phyloP scores from a whole-genome alignment of 1,139 yeast genomes.

The Scheffersomyces insectosa region DNA sequence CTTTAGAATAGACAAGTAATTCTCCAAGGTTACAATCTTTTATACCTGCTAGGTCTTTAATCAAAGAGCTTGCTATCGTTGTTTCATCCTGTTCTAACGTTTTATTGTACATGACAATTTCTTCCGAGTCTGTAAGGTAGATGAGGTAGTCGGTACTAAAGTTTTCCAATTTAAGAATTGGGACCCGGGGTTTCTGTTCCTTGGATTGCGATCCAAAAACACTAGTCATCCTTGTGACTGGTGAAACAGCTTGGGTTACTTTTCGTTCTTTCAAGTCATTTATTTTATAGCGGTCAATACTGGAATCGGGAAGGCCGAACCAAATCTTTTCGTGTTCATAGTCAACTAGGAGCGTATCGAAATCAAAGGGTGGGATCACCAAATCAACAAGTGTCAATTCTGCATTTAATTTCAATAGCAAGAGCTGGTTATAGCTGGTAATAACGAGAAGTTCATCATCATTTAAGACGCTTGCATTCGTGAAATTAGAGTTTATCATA shows the following conservation, averaged over 20 bases:
- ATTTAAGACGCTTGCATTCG: slow-evolving; percentile 35
- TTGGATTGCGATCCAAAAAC: slow-evolving; percentile 4
- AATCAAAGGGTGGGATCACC: slow-evolving; percentile 16
- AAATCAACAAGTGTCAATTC: slow-evolving; percentile 23
- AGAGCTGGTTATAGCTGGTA: slow-evolving; percentile 44
- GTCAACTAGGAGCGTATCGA: slow-evolving; percentile 23
- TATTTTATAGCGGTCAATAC: slow-evolving; percentile 6
- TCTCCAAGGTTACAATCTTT: slow-evolving; percentile 30
- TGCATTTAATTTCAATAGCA: slow-evolving; percentile 27
- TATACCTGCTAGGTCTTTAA: slow-evolving; percentile 38
- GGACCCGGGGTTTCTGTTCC: slow-evolving; percentile 3
- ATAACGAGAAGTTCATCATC: slow-evolving; percentile 42
- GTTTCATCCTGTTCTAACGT: slow-evolving; percentile 5
- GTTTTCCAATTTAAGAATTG: slow-evolving; percentile 12
- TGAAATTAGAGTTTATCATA: slow-evolving; percentile 48
- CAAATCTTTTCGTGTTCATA: slow-evolving; percentile 22
- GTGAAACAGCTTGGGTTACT: slow-evolving; percentile 3
- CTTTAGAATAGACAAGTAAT: slow-evolving; percentile 39
- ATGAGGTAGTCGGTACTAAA: slow-evolving; percentile 21
- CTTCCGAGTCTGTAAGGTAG: slow-evolving; percentile 32
- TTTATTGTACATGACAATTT: slow-evolving; percentile 25
- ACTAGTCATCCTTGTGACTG: slow-evolving; percentile 2
- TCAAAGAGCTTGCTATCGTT: slow-evolving; percentile 33
- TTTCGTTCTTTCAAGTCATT: slow-evolving; percentile 16
- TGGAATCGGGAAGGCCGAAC: slow-evolving; percentile 15